These are phyloP conservation scores for Annulohypoxylon bovei DNA, from an alignment of 495 filamentous ascomycete species.

Conservation along the genomic window DNA sequence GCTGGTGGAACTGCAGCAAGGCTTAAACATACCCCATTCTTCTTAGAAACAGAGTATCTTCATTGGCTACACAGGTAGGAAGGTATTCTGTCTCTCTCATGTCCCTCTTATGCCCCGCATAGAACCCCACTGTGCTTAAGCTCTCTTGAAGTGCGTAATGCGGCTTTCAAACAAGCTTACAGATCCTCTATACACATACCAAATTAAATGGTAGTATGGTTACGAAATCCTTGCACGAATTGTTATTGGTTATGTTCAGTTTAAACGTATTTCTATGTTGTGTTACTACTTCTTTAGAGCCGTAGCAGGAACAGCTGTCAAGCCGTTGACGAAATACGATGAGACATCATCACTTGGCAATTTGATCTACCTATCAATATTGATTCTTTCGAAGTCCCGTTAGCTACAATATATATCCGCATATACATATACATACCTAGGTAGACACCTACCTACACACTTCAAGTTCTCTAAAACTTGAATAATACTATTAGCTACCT, in stretches of 20 bases:
- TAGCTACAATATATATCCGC: background rate
- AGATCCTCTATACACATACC: background rate
- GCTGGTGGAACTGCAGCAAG: slow-evolving; percentile 11
- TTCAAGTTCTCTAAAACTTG: too few species aligned
- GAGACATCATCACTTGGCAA: background rate
- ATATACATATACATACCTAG: too few species aligned
- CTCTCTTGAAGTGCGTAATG: slow-evolving; percentile 18
- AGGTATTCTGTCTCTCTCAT: background rate
- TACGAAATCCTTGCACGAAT: background rate
- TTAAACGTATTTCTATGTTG: background rate
- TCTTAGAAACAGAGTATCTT: background rate
- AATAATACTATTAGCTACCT: too few species aligned
- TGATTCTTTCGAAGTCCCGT: background rate
- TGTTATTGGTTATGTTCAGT: background rate
- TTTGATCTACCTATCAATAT: background rate
- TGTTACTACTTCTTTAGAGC: background rate
- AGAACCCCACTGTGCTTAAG: slow-evolving; percentile 3
- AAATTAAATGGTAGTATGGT: background rate
- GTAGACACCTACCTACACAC: too few species aligned
- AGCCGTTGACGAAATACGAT: background rate
- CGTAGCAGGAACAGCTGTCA: background rate
- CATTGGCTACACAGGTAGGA: slow-evolving; percentile 1
- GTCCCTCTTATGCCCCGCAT: slow-evolving; percentile 10
- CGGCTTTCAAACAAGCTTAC: slow-evolving; percentile 4
- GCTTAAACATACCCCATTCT: slow-evolving; percentile 23